A percentile compares a stretch with the other conserved stretches of the same genome.
Conservation (phyloP, 2,329 filamentous ascomycete genomes). For the Beauveria sp. region DNA sequence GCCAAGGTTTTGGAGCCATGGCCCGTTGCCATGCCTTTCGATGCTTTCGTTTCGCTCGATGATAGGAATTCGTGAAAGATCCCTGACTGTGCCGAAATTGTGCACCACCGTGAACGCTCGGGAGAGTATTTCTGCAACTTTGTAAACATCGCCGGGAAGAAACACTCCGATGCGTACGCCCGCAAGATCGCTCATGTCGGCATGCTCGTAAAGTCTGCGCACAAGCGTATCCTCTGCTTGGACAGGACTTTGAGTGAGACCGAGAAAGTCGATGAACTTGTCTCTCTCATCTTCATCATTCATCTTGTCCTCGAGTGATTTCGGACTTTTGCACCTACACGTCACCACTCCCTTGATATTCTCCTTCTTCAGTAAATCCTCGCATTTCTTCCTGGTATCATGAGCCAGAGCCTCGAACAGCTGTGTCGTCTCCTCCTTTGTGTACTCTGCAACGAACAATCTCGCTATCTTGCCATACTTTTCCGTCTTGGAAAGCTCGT, state of each 20-base stretch:
- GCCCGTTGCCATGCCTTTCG: no score
- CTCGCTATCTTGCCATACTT: no score
- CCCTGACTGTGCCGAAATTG: not conserved
- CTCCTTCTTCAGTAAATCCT: not conserved
- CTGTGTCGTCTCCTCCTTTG: no score
- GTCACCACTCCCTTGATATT: slow-evolving; percentile 20
- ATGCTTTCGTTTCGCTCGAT: no score
- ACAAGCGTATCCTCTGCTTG: not conserved
- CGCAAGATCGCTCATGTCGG: not conserved
- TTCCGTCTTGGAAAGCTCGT: no score
- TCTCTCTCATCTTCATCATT: not conserved
- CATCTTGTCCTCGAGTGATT: not conserved
- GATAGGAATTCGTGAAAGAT: no score
- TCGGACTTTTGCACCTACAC: slow-evolving; percentile 10
- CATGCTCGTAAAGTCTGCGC: not conserved
- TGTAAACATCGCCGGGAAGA: not conserved
- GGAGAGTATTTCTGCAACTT: not conserved
- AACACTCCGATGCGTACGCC: not conserved
- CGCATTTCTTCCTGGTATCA: no score
- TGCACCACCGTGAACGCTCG: not conserved
- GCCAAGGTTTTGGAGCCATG: no score
- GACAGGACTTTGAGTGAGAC: not conserved
- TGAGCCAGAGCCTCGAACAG: no score
- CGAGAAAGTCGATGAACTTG: not conserved
- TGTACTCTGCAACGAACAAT: no score